Evolutionary conservation across 2,329 filamentous ascomycete genomes (phyloP).

Genomic region (Penicillium rolfsii): DNA sequence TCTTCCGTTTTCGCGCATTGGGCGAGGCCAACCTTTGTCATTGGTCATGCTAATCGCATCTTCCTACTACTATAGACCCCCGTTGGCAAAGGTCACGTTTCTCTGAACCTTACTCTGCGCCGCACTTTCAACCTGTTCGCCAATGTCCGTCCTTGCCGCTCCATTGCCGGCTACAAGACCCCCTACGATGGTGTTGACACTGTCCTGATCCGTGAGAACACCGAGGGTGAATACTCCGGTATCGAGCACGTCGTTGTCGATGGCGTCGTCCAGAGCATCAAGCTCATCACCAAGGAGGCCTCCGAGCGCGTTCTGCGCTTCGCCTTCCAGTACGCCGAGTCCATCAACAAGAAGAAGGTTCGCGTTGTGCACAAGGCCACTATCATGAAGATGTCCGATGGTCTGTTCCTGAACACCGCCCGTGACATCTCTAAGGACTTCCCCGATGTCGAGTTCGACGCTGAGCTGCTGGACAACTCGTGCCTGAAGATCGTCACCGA

Average conservation of each 20-base stretch:
- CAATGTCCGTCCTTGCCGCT: constrained; percentile 97
- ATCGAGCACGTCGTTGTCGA: constrained; percentile 99
- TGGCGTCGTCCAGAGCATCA: constrained; percentile 98
- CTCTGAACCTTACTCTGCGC: constrained; percentile 96
- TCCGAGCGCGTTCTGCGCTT: constrained; percentile 94
- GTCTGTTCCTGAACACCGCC: constrained; percentile 91
- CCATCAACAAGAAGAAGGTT: constrained; percentile 94
- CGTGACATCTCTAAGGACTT: constrained; percentile 90
- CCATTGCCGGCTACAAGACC: constrained; percentile 96
- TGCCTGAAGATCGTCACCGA: constrained; percentile 99
- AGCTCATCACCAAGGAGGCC: constrained; percentile 95
- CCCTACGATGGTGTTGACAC: constrained; percentile 97
- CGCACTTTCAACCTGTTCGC: constrained; percentile 99
- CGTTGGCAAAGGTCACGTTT: constrained; percentile 98
- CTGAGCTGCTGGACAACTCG: constrained; percentile 97
- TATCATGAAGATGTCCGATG: constrained; percentile 99
- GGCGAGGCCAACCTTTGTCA: not conserved
- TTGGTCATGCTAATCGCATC: constrained; percentile 31
- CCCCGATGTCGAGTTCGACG: constrained; percentile 93
- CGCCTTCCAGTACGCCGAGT: constrained; percentile 96
- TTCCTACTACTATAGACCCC: constrained; percentile 66
- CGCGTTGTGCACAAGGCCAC: constrained; percentile 99
- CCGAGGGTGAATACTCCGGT: constrained; percentile 98
- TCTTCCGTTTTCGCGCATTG: constrained; percentile 26
- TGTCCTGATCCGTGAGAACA: constrained; percentile 98